These are phyloP conservation scores for Suhomyces kunorum DNA, from an alignment of 1,139 yeast species.

Conservation along the genomic window DNA sequence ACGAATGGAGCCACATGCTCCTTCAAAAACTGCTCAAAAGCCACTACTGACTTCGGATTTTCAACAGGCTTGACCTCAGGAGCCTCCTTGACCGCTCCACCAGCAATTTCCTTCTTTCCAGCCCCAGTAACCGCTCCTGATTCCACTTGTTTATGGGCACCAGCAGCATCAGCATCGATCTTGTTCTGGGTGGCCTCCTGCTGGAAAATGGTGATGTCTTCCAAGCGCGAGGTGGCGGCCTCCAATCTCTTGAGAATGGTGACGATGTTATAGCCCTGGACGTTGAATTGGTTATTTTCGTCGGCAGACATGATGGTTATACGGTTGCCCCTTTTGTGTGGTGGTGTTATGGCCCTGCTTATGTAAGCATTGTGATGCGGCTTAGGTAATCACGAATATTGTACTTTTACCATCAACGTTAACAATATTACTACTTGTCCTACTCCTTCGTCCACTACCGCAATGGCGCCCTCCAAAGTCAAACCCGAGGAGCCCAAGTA, in stretches of 20 bases:
- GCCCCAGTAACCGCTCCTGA: constrained; percentile 4
- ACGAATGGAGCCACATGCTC: constrained; percentile 62
- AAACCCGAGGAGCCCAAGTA: constrained; percentile 28
- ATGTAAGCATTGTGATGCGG: constrained; percentile 3
- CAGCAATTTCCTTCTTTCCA: too few species aligned
- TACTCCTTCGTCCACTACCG: constrained; percentile 4
- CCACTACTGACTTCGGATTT: constrained; percentile 47
- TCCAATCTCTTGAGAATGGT: constrained; percentile 83
- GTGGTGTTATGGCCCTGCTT: neutral
- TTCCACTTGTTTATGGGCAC: constrained; percentile 18
- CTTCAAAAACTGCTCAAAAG: constrained; percentile 57
- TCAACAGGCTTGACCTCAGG: constrained; percentile 3
- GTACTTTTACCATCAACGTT: neutral
- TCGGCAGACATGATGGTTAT: constrained; percentile 34
- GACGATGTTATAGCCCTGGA: constrained; percentile 79
- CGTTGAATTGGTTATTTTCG: constrained; percentile 53
- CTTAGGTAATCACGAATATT: neutral
- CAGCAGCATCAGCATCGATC: constrained; percentile 8
- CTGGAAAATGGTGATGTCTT: constrained; percentile 82
- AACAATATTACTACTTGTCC: neutral
- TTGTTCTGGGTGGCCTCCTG: constrained; percentile 43
- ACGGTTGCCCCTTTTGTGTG: constrained; percentile 2
- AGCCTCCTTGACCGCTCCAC: neutral
- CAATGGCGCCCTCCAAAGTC: constrained; percentile 21
- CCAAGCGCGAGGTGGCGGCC: constrained; percentile 91